A percentile compares a stretch with the other conserved stretches of the same genome.
phyloP scores from a whole-genome alignment of 176 grass and related monocot genomes.

The Coix lacrymajobi region DNA sequence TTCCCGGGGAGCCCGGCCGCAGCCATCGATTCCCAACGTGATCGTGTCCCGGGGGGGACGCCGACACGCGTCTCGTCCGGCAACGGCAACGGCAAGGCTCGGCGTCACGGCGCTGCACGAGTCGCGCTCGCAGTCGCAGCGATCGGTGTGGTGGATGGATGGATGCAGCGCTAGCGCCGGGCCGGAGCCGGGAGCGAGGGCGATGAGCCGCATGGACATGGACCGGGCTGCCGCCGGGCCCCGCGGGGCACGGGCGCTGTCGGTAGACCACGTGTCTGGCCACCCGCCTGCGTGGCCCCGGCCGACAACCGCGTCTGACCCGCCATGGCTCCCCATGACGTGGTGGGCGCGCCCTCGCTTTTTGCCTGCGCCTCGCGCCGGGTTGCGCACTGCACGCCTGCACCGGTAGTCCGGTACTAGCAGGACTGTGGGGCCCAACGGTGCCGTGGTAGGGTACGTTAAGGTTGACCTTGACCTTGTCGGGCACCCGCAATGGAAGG shows the following conservation, averaged over 20 bases:
- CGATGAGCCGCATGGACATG: not conserved
- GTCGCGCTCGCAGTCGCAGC: not conserved
- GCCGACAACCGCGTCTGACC: constrained; percentile 40
- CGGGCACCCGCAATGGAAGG: too few relatives aligned
- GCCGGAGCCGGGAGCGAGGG: not conserved
- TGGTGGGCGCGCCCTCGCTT: constrained; percentile 6
- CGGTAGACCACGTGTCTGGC: constrained; percentile 24
- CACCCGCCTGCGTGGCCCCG: not conserved
- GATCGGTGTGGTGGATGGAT: not conserved
- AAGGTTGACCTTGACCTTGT: constrained; percentile 31
- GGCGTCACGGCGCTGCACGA: not conserved
- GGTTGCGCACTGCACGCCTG: not conserved
- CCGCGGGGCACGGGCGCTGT: constrained; percentile 33
- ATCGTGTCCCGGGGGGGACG: not conserved
- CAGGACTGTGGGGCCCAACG: not conserved
- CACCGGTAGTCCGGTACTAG: not conserved
- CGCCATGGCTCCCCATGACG: constrained; percentile 45
- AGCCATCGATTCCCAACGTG: not conserved
- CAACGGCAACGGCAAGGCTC: not conserved
- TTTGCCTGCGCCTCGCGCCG: not conserved
- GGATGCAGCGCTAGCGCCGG: not conserved
- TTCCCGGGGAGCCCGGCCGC: not conserved
- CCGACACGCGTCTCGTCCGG: not conserved
- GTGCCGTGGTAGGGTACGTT: not conserved
- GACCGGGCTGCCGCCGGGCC: not conserved